Base-by-base conservation (phyloP, 169 alveolate genomes). In the Plasmodium knowlesi region DNA sequence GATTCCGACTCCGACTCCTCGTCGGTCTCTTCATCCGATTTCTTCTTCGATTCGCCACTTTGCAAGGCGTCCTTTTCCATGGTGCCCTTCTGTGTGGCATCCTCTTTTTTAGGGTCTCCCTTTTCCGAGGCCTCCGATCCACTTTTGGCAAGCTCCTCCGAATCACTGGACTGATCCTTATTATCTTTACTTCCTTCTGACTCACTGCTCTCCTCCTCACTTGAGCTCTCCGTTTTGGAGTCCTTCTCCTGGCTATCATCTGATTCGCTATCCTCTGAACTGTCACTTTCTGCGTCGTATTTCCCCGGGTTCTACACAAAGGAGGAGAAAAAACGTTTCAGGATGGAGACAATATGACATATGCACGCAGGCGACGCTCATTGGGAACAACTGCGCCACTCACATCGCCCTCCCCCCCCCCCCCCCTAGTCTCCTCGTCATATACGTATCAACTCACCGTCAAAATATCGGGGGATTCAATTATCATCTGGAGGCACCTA, bases 401-500 rank as follows among this genome's bases (percentile, higher is more conserved):
- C 61, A 50, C 54, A 43, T 43, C 54, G 54, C 54, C n/a, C 10
- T n/a, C 54, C 54, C 2, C 5, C 10, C 54, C n/a, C 54, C n/a
- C 10, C 54, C 54, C 54, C 2, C 5, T 10, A 43, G 3, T 19
- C 61, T 50, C 3, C 22, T 50, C 0, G 25, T 3, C 54, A 43
- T 43, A 9, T 10, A 4, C n/a, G n/a, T 43, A 2, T 43, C n/a
- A 74, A 9, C 73, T 46, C 32, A 86, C 93, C 32, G 43, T 86
- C 41, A 86, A 76, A 41, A 86, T 41, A 1, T 86, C 93, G 57
- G 93, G 93, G 22, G 19, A n/a, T 25, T 86, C 86, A 3, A 86
- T 86, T 30, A 86, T 70, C 93, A 86, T 74, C 39, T 86, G 86
- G 28, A 86, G 19, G 67, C 88, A 86, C 32, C 46, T 86, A 53